Evolutionary conservation across 306 rosid genomes (phyloP).

Genomic region (Prunus kanzakura): DNA sequence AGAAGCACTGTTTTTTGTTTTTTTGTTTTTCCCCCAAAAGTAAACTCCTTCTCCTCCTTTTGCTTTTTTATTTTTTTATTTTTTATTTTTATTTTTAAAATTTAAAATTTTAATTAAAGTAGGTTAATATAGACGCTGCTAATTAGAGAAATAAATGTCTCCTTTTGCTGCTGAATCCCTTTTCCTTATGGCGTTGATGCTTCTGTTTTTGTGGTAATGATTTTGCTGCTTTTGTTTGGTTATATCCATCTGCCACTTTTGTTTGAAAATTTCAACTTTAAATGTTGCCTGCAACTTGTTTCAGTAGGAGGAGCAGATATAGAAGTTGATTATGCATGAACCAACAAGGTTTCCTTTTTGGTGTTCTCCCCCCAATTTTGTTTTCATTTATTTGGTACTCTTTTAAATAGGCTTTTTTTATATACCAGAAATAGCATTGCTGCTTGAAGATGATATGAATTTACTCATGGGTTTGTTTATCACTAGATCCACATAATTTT

Average conservation of each 20-base stretch:
- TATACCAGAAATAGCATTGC: neutral
- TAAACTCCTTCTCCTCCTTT: neutral
- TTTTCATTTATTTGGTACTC: neutral
- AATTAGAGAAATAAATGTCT: neutral
- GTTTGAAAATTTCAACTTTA: neutral
- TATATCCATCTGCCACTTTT: neutral
- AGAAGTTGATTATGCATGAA: neutral
- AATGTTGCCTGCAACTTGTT: slow-evolving; percentile 1
- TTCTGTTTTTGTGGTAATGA: neutral
- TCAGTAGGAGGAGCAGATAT: neutral
- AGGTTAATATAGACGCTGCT: neutral
- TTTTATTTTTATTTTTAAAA: neutral
- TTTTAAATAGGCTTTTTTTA: neutral
- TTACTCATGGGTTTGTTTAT: neutral
- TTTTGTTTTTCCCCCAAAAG: neutral
- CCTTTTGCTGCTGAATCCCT: neutral
- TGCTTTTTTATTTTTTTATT: neutral
- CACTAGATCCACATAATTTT: neutral
- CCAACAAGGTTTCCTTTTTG: neutral
- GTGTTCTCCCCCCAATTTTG: neutral
- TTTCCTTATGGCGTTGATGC: neutral
- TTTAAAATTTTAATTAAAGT: too few relatives aligned
- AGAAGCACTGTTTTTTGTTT: neutral
- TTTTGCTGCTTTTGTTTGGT: neutral
- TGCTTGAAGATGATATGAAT: neutral